Conservation (phyloP, 73 alveolate genomes). For the Paraurostyla sp. region DNA sequence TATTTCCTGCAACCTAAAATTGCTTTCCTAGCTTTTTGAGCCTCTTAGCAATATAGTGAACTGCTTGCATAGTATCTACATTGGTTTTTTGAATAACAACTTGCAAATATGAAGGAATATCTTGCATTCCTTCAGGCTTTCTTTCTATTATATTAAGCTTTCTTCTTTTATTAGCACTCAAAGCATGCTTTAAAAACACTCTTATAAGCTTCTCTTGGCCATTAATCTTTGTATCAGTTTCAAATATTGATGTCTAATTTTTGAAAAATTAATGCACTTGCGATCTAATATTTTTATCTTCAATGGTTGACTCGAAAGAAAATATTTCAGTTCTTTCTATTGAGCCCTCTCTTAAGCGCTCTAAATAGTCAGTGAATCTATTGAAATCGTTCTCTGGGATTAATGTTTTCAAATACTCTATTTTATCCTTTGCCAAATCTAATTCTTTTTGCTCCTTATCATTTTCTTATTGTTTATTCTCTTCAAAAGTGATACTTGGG, state of each 20-base stretch:
- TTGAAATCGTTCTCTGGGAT: constrained; percentile 73
- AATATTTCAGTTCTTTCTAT: constrained; percentile 59
- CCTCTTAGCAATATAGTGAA: constrained; percentile 87
- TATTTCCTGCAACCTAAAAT: constrained; percentile 96
- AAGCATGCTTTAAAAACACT: constrained; percentile 52
- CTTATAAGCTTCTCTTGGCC: constrained; percentile 51
- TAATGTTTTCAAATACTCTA: constrained; percentile 18
- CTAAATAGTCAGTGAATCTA: constrained; percentile 60
- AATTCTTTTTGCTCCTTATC: constrained; percentile 72
- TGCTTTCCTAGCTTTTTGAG: constrained; percentile 86
- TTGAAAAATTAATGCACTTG: constrained; percentile 77
- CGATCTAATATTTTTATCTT: constrained; percentile 75
- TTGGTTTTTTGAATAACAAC: constrained; percentile 91
- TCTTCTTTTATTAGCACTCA: constrained; percentile 61
- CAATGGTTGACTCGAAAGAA: constrained; percentile 38
- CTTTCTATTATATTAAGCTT: constrained; percentile 55
- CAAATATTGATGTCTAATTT: constrained; percentile 73
- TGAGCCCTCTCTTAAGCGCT: constrained; percentile 77
- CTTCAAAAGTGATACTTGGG: not conserved
- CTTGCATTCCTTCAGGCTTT: constrained; percentile 61
- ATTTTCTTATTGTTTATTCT: constrained; percentile 68
- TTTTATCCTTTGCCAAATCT: constrained; percentile 67
- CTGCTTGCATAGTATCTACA: constrained; percentile 94
- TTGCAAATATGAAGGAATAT: constrained; percentile 68
- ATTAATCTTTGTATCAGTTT: constrained; percentile 77